These are phyloP conservation scores for Austropuccinia psidii DNA, from an alignment of 1,284 basidiomycete species.

Conservation along the genomic window DNA sequence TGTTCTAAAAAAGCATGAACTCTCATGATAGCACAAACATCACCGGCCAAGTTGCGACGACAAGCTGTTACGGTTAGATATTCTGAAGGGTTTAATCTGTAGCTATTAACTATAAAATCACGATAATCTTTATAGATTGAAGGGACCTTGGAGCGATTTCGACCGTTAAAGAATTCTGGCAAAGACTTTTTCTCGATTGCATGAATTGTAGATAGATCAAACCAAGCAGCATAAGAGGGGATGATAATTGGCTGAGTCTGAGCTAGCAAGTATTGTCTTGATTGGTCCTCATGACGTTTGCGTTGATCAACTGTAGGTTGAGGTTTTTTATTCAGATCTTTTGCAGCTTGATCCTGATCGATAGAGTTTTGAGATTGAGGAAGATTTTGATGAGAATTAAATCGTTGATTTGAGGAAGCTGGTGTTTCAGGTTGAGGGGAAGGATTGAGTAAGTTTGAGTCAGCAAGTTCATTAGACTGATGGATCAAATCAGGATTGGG, in stretches of 20 bases:
- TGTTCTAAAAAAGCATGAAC: constrained; percentile 98
- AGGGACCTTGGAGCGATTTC: constrained; percentile 90
- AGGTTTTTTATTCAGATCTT: too few relatives aligned
- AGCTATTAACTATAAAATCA: constrained; percentile 99
- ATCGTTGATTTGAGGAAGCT: too few relatives aligned
- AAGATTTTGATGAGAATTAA: too few relatives aligned
- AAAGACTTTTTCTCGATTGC: constrained; percentile 84
- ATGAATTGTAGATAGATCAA: constrained; percentile 88
- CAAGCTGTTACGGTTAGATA: constrained; percentile 98
- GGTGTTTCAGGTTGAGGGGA: too few relatives aligned
- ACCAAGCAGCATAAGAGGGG: constrained; percentile 96
- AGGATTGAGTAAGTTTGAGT: too few relatives aligned
- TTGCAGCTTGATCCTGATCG: too few relatives aligned
- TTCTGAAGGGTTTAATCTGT: constrained; percentile 84
- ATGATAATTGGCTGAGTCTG: constrained; percentile 92
- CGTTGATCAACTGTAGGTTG: constrained; percentile 5
- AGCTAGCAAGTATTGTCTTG: constrained; percentile 84
- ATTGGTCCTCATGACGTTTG: constrained; percentile 64
- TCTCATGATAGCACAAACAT: constrained; percentile 97
- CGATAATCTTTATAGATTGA: constrained; percentile 98
- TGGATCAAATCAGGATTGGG: too few relatives aligned
- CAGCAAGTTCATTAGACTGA: too few relatives aligned
- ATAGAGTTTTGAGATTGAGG: too few relatives aligned
- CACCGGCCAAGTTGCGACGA: constrained; percentile 87
- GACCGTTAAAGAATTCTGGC: constrained; percentile 96